Evolutionary conservation across 768 basidiomycete species (phyloP).

Genomic region (Paxillus rubicundulus): DNA sequence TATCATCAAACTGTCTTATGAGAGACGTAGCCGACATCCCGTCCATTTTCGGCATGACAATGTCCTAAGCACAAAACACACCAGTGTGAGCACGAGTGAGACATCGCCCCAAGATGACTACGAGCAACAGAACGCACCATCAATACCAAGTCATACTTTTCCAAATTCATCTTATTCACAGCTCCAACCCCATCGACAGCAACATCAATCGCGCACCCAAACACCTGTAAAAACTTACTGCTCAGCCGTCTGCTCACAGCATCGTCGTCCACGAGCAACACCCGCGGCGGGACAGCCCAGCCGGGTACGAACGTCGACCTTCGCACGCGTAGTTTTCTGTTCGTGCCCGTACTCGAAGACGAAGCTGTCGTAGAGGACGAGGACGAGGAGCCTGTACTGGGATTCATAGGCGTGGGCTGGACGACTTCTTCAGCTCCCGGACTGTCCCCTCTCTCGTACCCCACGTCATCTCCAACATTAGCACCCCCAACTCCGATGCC

Average conservation of each 20-base stretch:
- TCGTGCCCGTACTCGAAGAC: conserved; percentile 3
- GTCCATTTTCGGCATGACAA: conserved; percentile 89
- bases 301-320: conserved; percentile 82
- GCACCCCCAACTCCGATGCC: conserved; percentile 17
- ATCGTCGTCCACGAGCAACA: conserved; percentile 94
- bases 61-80: conserved; percentile 55
- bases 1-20: conserved; percentile 92
- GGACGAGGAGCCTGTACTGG: conserved; percentile 13
- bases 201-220: conserved; percentile 92
- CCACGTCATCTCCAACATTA: conserved; percentile 20
- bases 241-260: conserved; percentile 84
- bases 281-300: conserved; percentile 88
- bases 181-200: conserved; percentile 92
- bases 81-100: conserved; percentile 1
- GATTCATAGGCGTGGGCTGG: conserved; percentile 36
- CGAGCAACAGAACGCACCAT: conserved; percentile 88
- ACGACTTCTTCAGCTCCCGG: conserved; percentile 39
- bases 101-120: no score
- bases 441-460: conserved; percentile 26
- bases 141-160: conserved; percentile 92
- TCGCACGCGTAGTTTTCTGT: conserved; percentile 61
- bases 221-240: conserved; percentile 92
- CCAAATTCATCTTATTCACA: conserved; percentile 94
- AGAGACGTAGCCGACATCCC: conserved; percentile 89
- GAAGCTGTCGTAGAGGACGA: conserved; percentile 15